Evolutionary conservation across 208 protist species (phyloP).

Genomic region (Phytomonas sp.): DNA sequence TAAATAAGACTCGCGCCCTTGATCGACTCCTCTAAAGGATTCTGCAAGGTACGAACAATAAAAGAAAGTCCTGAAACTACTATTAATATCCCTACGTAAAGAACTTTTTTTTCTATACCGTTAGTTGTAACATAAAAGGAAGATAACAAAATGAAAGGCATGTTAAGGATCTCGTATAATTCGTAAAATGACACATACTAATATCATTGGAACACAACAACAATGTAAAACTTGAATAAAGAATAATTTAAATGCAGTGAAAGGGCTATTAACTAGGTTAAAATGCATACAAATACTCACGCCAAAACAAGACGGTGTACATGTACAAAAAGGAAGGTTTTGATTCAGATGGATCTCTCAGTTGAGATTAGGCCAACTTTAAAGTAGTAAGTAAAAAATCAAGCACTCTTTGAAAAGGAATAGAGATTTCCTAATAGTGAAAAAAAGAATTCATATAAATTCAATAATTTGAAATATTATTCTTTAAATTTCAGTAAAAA

Average conservation of each 20-base stretch:
- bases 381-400: background rate
- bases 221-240: background rate
- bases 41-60: background rate
- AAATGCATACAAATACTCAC: background rate
- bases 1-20: background rate
- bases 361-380: background rate
- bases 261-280: background rate
- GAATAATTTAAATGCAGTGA: background rate
- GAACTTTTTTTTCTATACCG: background rate
- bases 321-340: background rate
- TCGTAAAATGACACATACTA: background rate
- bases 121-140: background rate
- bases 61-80: background rate
- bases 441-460: background rate
- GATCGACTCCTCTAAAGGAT: background rate
- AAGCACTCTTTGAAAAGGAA: background rate
- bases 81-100: background rate
- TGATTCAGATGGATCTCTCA: background rate
- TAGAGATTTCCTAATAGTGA: background rate
- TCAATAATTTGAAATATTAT: background rate
- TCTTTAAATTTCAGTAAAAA: conserved; percentile 1
- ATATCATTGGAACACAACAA: background rate
- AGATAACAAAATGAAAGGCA: background rate
- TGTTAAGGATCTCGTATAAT: background rate
- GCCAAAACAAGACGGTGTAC: background rate